phyloP scores from a whole-genome alignment of 2,329 filamentous ascomycete species.

The Xylaria sp. region DNA sequence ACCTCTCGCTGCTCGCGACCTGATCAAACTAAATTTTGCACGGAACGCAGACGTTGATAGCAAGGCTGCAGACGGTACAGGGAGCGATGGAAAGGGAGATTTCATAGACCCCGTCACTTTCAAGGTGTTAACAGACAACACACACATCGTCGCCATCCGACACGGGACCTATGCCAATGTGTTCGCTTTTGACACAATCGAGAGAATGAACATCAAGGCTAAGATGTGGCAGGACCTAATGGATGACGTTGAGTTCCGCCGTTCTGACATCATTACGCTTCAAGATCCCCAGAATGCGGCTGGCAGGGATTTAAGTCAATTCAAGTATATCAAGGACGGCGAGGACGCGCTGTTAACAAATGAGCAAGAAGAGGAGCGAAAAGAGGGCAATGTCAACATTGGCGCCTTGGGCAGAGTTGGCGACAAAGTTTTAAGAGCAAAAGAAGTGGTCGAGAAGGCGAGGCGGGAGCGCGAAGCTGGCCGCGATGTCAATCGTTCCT shows the following conservation, averaged over 20 bases:
- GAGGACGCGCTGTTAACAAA: conserved; percentile 73
- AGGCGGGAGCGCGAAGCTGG: conserved; percentile 76
- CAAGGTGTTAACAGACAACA: conserved; percentile 98
- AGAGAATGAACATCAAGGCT: conserved; percentile 94
- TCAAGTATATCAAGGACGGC: conserved; percentile 90
- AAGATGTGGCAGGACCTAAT: conserved; percentile 96
- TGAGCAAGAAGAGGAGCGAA: conserved; percentile 75
- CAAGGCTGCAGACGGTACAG: conserved; percentile 56
- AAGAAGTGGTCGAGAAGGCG: conserved; percentile 92
- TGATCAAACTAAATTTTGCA: conserved; percentile 91
- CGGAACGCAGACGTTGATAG: conserved; percentile 81
- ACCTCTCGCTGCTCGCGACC: conserved; percentile 80
- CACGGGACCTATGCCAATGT: conserved; percentile 89
- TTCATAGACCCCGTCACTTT: conserved; percentile 97
- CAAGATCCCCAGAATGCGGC: conserved; percentile 95
- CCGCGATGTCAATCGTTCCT: conserved; percentile 66
- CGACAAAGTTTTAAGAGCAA: conserved; percentile 88
- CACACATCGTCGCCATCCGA: conserved; percentile 89
- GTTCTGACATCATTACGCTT: conserved; percentile 93
- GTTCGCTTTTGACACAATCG: conserved; percentile 95
- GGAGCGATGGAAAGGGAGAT: conserved; percentile 72
- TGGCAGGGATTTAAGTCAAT: conserved; percentile 83
- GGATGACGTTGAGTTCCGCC: conserved; percentile 84
- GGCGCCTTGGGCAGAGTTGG: conserved; percentile 80
- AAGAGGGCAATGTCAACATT: conserved; percentile 78